phyloP scores from a whole-genome alignment of 2,329 filamentous ascomycete species.

The Penicillium janthinellum region DNA sequence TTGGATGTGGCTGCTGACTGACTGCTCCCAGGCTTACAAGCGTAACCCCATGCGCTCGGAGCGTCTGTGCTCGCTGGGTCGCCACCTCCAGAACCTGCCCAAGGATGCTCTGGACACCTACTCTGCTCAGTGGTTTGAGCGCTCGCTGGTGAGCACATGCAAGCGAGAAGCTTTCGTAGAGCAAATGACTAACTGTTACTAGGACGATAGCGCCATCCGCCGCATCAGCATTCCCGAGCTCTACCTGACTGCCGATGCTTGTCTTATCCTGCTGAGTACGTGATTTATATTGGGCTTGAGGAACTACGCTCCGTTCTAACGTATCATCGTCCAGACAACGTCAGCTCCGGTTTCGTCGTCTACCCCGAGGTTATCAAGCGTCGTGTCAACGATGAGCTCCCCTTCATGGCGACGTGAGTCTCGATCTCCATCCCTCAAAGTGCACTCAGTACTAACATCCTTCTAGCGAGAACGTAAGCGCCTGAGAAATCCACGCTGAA shows the following conservation, averaged over 20 bases:
- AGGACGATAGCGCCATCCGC: slow-evolving; percentile 72
- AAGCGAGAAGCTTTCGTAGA: background rate
- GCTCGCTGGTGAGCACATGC: slow-evolving; percentile 57
- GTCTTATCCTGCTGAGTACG: slow-evolving; percentile 41
- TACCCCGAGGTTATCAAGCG: slow-evolving; percentile 73
- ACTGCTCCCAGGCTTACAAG: slow-evolving; percentile 62
- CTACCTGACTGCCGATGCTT: slow-evolving; percentile 69
- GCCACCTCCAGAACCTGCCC: slow-evolving; percentile 57
- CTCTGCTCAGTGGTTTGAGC: slow-evolving; percentile 74
- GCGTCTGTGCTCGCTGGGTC: slow-evolving; percentile 61
- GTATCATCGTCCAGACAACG: slow-evolving; percentile 58
- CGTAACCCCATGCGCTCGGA: slow-evolving; percentile 61
- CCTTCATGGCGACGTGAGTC: slow-evolving; percentile 76
- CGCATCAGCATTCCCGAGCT: slow-evolving; percentile 61
- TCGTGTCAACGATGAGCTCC: slow-evolving; percentile 73
- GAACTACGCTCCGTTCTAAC: background rate
- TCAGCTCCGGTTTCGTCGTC: slow-evolving; percentile 70
- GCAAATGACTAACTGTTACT: slow-evolving; percentile 15
- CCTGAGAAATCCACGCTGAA: background rate
- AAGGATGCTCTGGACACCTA: slow-evolving; percentile 66
- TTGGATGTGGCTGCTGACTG: slow-evolving; percentile 31
- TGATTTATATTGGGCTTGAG: background rate
- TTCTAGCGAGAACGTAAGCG: slow-evolving; percentile 37
- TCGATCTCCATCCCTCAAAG: too few relatives aligned
- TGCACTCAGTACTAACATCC: slow-evolving; percentile 19